Evolutionary conservation across 345 rosid genomes (phyloP).

Genomic region (Firmiana major): DNA sequence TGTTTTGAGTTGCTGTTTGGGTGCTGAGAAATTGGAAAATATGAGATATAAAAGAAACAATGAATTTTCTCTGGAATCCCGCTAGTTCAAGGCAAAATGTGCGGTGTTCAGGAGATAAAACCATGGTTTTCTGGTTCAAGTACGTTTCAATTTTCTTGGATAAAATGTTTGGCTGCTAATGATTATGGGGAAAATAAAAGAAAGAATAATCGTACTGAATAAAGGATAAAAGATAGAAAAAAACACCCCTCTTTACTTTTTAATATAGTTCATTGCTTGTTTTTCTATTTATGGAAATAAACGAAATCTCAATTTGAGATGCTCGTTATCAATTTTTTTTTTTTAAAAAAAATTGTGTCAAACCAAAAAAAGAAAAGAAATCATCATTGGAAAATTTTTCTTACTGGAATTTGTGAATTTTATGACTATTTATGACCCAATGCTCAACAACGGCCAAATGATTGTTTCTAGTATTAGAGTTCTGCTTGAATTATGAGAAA

Average conservation of each 20-base stretch:
- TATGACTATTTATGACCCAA: not conserved
- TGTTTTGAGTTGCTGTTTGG: slow-evolving; percentile 11
- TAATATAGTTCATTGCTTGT: not conserved
- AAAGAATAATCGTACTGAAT: not conserved
- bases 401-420: not conserved
- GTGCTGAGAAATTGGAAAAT: not conserved
- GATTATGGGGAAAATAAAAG: not conserved
- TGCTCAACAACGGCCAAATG: not conserved
- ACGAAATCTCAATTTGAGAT: not conserved
- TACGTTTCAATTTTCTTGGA: not conserved
- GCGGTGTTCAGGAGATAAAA: not conserved
- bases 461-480: not conserved
- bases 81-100: not conserved
- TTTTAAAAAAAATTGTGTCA: not conserved
- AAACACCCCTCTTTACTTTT: not conserved
- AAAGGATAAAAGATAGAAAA: not conserved
- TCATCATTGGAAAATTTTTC: not conserved
- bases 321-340: not conserved
- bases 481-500: not conserved
- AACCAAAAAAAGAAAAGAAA: too few species aligned
- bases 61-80: not conserved
- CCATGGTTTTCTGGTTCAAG: not conserved
- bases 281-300: not conserved
- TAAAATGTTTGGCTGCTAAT: not conserved
- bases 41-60: not conserved